A percentile compares a stretch with the other conserved stretches of the same genome.
phyloP scores from a whole-genome alignment of 768 basidiomycete species.

The Tulasnella calospora region DNA sequence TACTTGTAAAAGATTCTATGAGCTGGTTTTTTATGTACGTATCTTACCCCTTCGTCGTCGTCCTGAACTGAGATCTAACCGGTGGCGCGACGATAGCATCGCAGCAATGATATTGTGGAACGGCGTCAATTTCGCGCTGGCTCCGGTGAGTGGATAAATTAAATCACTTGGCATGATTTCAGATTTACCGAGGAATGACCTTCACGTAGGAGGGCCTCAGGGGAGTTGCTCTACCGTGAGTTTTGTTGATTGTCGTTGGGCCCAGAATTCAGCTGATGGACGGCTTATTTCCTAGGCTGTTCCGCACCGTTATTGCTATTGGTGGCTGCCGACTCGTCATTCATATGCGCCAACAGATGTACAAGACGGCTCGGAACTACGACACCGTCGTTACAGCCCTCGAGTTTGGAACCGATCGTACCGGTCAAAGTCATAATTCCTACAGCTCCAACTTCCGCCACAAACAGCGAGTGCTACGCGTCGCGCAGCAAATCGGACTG shows the following conservation, averaged over 20 bases:
- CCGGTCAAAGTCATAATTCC: background rate
- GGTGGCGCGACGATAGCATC: background rate
- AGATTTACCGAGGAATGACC: background rate
- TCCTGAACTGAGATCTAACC: background rate
- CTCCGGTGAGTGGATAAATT: background rate
- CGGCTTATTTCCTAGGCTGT: background rate
- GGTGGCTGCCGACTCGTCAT: slow-evolving; percentile 21
- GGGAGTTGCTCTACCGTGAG: background rate
- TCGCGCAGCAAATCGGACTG: slow-evolving; percentile 9
- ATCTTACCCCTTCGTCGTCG: background rate
- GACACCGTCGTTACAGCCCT: background rate
- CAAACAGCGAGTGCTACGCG: background rate
- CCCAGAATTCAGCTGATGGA: too few species aligned
- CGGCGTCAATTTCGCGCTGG: background rate
- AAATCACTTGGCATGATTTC: background rate
- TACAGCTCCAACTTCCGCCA: background rate
- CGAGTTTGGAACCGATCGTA: background rate
- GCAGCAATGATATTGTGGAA: slow-evolving; percentile 15
- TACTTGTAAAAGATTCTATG: slow-evolving; percentile 21
- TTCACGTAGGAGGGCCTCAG: background rate
- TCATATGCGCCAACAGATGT: slow-evolving; percentile 17
- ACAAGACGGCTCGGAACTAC: background rate
- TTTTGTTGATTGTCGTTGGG: background rate
- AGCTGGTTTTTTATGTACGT: slow-evolving; percentile 24
- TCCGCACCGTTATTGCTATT: slow-evolving; percentile 2